Percentiles rank a stretch among this genome's conserved stretches.
phyloP scores from a whole-genome alignment of 805 yeast genomes.

The Candida maesae region DNA sequence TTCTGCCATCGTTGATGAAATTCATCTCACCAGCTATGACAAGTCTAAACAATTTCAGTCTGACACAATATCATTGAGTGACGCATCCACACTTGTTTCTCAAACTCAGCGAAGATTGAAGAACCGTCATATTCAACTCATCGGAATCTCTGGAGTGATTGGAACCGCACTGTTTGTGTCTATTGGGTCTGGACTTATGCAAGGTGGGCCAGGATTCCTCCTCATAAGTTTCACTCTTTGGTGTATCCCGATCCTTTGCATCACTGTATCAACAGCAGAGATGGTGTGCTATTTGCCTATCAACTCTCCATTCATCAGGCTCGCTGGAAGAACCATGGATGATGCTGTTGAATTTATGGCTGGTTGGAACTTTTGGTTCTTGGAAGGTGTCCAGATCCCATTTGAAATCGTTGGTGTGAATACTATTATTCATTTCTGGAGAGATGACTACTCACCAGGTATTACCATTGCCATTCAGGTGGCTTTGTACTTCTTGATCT shows the following conservation, averaged over 20 bases:
- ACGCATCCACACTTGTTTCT: slow-evolving; percentile 21
- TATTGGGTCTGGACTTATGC: slow-evolving; percentile 57
- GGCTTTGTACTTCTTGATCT: slow-evolving; percentile 57
- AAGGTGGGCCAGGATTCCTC: slow-evolving; percentile 69
- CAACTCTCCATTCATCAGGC: slow-evolving; percentile 69
- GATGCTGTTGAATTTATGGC: slow-evolving; percentile 70
- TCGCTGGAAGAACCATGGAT: slow-evolving; percentile 74
- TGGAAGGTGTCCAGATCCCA: slow-evolving; percentile 76
- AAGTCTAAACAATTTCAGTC: slow-evolving; percentile 1
- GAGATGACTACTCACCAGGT: slow-evolving; percentile 70
- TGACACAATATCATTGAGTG: slow-evolving; percentile 18
- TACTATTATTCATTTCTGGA: slow-evolving; percentile 77
- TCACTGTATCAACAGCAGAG: slow-evolving; percentile 73
- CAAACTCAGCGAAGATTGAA: slow-evolving; percentile 46
- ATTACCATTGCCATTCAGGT: slow-evolving; percentile 64
- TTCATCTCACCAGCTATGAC: neutral
- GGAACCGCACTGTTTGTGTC: slow-evolving; percentile 79
- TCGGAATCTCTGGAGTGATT: slow-evolving; percentile 78
- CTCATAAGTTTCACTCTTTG: slow-evolving; percentile 63
- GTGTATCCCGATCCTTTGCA: slow-evolving; percentile 64
- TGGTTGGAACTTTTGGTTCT: slow-evolving; percentile 77
- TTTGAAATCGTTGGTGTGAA: slow-evolving; percentile 81
- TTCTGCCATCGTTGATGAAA: neutral
- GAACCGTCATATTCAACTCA: slow-evolving; percentile 74
- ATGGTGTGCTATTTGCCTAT: slow-evolving; percentile 75